A percentile compares a stretch with the other conserved stretches of the same genome.
phyloP scores from a whole-genome alignment of 2,329 filamentous ascomycete genomes.

The Penicillium sp. region DNA sequence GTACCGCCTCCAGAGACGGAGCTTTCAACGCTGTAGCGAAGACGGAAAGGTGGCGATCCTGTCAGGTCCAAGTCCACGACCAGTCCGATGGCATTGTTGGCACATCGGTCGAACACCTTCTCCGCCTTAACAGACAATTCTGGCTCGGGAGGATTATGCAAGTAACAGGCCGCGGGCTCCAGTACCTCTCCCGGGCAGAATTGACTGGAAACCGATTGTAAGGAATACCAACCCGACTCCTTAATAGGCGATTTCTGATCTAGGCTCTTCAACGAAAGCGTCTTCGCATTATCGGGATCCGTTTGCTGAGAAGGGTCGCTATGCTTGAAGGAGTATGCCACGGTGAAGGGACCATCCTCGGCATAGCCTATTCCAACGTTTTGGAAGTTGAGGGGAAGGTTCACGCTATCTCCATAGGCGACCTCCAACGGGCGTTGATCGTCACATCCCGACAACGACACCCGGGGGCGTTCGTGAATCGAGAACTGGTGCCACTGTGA shows the following conservation, averaged over 20 bases:
- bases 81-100: slow-evolving; percentile 88
- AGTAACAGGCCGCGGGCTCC: slow-evolving; percentile 89
- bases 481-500: slow-evolving; percentile 75
- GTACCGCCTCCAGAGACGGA: slow-evolving; percentile 52
- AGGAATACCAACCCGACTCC: slow-evolving; percentile 81
- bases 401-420: slow-evolving; percentile 70
- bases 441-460: slow-evolving; percentile 75
- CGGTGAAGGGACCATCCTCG: slow-evolving; percentile 68
- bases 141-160: slow-evolving; percentile 90
- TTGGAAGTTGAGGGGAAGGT: slow-evolving; percentile 73
- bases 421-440: slow-evolving; percentile 80
- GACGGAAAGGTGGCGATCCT: slow-evolving; percentile 87
- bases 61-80: slow-evolving; percentile 86
- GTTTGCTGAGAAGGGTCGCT: slow-evolving; percentile 71
- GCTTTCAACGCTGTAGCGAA: slow-evolving; percentile 75
- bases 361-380: slow-evolving; percentile 62
- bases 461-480: slow-evolving; percentile 83
- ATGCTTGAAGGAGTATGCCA: slow-evolving; percentile 83
- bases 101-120: slow-evolving; percentile 92
- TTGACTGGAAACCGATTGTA: slow-evolving; percentile 77
- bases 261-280: slow-evolving; percentile 59
- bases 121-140: slow-evolving; percentile 73
- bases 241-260: slow-evolving; percentile 70
- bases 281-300: slow-evolving; percentile 59
- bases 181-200: slow-evolving; percentile 86